Percentiles rank a stretch among this genome's conserved stretches.
Conservation (phyloP, 2,329 filamentous ascomycete species). For the Fusarium scirpi region DNA sequence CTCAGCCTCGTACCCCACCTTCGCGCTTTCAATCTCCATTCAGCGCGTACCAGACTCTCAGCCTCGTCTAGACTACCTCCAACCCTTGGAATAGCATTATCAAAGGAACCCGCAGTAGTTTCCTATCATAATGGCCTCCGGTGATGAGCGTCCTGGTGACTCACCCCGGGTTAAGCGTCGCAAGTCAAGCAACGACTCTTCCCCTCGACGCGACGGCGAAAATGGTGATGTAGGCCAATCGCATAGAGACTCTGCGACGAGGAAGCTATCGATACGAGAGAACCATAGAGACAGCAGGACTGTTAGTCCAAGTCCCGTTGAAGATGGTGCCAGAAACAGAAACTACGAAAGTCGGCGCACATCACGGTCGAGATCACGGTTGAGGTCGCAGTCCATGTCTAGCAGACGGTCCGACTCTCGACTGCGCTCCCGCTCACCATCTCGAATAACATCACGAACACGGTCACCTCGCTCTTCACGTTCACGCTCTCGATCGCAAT, state of each 20-base stretch:
- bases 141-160: constrained; percentile 42
- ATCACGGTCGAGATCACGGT: constrained; percentile 51
- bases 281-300: constrained; percentile 38
- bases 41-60: constrained; percentile 21
- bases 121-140: constrained; percentile 47
- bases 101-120: constrained; percentile 9
- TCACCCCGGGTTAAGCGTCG: constrained; percentile 51
- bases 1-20: constrained; percentile 38
- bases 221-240: constrained; percentile 21
- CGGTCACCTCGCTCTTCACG: constrained; percentile 50
- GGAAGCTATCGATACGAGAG: constrained; percentile 38
- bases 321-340: constrained; percentile 39
- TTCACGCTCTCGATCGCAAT: constrained; percentile 47
- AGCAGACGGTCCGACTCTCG: constrained; percentile 55
- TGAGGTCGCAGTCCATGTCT: constrained; percentile 52
- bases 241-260: constrained; percentile 21
- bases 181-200: constrained; percentile 49
- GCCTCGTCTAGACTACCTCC: constrained; percentile 38
- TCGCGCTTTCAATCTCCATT: constrained; percentile 10
- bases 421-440: constrained; percentile 50
- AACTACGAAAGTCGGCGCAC: constrained; percentile 48
- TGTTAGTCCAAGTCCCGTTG: constrained; percentile 44
- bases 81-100: constrained; percentile 24
- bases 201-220: constrained; percentile 39
- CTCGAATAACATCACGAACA: constrained; percentile 48